These are phyloP conservation scores for Lophiostoma macrostomum DNA, from an alignment of 495 filamentous ascomycete genomes.

Conservation along the genomic window DNA sequence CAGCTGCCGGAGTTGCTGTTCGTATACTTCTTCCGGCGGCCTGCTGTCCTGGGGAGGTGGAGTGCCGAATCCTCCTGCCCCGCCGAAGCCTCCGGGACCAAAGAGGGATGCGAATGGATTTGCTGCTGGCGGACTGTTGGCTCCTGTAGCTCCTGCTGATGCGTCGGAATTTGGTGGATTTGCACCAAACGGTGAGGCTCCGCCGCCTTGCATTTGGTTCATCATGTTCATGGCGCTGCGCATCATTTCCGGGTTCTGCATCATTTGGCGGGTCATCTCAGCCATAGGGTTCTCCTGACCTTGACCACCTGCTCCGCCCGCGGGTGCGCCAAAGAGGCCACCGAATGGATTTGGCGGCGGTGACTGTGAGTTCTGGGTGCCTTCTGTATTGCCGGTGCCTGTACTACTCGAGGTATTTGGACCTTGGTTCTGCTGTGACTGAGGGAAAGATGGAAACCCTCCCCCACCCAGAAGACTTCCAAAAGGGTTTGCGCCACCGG, in stretches of 20 bases:
- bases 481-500: constrained; percentile 64
- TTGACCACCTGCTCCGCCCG: constrained; percentile 32
- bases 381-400: neutral
- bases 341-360: constrained; percentile 53
- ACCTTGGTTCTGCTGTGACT: constrained; percentile 3
- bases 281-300: constrained; percentile 38
- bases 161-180: neutral
- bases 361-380: constrained; percentile 11
- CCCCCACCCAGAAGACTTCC: constrained; percentile 53
- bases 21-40: constrained; percentile 91
- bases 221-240: constrained; percentile 48
- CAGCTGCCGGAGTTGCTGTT: constrained; percentile 82
- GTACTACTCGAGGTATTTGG: neutral
- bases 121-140: neutral
- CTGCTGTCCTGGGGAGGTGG: constrained; percentile 68
- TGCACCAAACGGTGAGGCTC: neutral
- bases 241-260: constrained; percentile 45
- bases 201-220: neutral
- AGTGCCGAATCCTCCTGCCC: constrained; percentile 32
- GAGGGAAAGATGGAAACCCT: constrained; percentile 18
- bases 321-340: constrained; percentile 49
- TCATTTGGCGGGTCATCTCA: constrained; percentile 44
- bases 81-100: constrained; percentile 19
- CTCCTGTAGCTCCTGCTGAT: neutral
- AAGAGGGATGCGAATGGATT: constrained; percentile 32